Evolutionary conservation across 2,329 filamentous ascomycete species (phyloP), one percentile per base, ranked within the genome.

Genomic region (Mycogone perniciosa): DNA sequence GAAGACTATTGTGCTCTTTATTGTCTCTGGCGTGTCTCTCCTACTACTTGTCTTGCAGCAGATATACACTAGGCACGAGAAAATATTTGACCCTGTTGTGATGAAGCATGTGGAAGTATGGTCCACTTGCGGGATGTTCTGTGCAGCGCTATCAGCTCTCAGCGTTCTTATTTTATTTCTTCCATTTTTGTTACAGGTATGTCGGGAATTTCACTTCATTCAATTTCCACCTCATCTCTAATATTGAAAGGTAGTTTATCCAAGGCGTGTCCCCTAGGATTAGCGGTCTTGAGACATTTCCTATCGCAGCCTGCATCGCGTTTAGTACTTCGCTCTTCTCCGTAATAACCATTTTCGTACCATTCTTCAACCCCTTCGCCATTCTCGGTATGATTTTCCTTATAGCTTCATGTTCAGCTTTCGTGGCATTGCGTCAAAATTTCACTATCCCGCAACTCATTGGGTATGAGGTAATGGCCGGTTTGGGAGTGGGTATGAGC

Each of bases 111-210:
- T 33, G 11, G 31, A 35, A 7, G 46, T 48, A 9, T 48, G 46
- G 46, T 27, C 37, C 7, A 48, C 46, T 2, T 39, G 34, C 26
- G 46, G 46, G 7, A 48, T 48, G 9, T 48, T 48, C 27, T 48
- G 39, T 13, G 39, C 34, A 10, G 46, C 37, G 5, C 6, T 48
- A 29, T 39, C 46, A 11, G 39, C 46, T 13, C 11, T 48, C 4
- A 34, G 27, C 6, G 31, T 43, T 6, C 31, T 48, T 34, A 34
- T 42, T 27, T 29, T 48, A n/a, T 35, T 48, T 6, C 31, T 43
- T 35, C 46, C 46, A 5, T 48, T 48, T 34, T 35, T 48, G 6
- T 31, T 48, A 5, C 46, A 48, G 37, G 46, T 48, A 26, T 7
- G 46, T 42, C 11, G n/a, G n/a, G n/a, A n/a, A n/a, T n/a, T n/a